Percentiles rank a stretch among this genome's conserved stretches.
These are phyloP conservation scores for Hymenoscyphus repandus DNA, from an alignment of 2,329 filamentous ascomycete genomes.

Conservation along the genomic window DNA sequence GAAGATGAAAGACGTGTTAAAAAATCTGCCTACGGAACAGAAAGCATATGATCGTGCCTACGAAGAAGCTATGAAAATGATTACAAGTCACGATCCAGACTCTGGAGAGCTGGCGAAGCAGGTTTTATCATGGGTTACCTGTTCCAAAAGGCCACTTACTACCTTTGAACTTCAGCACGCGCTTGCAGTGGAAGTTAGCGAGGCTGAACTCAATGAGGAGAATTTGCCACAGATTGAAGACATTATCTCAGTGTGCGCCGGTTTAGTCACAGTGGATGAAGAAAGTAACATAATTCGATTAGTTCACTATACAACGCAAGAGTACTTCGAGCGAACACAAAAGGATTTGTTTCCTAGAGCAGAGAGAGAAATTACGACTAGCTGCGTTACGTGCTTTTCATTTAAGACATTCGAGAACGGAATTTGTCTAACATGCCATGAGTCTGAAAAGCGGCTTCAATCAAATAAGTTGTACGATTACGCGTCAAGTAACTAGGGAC, in stretches of 20 bases:
- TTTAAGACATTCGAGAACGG: conserved; percentile 24
- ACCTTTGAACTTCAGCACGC: conserved; percentile 38
- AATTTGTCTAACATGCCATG: conserved; percentile 14
- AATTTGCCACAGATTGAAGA: conserved; percentile 29
- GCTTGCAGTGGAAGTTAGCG: conserved; percentile 33
- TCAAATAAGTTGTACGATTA: conserved; percentile 26
- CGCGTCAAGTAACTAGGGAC: conserved; percentile 18
- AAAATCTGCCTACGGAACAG: conserved; percentile 28
- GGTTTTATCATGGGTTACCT: conserved; percentile 35
- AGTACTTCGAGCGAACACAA: conserved; percentile 24
- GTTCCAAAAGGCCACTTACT: conserved; percentile 32
- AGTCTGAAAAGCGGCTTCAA: conserved; percentile 22
- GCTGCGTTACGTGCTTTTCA: conserved; percentile 29
- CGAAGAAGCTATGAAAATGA: conserved; percentile 36
- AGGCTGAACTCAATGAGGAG: conserved; percentile 30
- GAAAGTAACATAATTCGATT: conserved; percentile 23
- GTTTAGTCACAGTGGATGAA: conserved; percentile 27
- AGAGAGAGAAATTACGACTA: conserved; percentile 13
- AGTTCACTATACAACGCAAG: conserved; percentile 29
- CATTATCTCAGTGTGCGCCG: conserved; percentile 22
- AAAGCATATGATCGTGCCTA: conserved; percentile 38
- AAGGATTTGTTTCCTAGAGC: conserved; percentile 14
- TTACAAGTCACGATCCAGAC: conserved; percentile 34
- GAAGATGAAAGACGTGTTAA: conserved; percentile 31
- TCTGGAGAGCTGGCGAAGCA: conserved; percentile 33